Percentiles rank a stretch among this genome's conserved stretches.
These are phyloP conservation scores for Jatropha curcas DNA, from an alignment of 345 rosid species.

Conservation along the genomic window DNA sequence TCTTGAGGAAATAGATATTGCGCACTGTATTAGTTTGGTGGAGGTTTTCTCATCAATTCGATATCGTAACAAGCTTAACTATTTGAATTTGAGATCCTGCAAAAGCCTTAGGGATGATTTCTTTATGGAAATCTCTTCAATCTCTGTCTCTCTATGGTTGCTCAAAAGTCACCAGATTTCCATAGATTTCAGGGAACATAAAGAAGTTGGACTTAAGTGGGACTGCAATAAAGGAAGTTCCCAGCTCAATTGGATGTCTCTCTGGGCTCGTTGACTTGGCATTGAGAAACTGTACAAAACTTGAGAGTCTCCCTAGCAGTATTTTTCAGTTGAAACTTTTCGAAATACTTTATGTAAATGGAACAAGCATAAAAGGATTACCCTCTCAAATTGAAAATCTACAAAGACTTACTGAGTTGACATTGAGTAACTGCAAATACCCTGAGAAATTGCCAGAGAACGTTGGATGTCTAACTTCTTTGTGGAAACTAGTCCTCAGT, in stretches of 20 bases:
- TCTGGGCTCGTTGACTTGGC: not conserved
- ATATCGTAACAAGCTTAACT: conserved; percentile 11
- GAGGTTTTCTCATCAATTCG: conserved; percentile 1
- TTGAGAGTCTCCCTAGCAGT: not conserved
- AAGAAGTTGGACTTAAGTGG: not conserved
- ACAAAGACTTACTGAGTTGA: not conserved
- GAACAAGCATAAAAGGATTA: conserved; percentile 1
- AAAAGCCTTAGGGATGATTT: not conserved
- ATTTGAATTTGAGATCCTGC: not conserved
- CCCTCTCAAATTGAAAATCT: conserved; percentile 1
- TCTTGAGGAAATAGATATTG: conserved; percentile 3
- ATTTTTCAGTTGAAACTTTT: not conserved
- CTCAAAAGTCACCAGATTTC: not conserved
- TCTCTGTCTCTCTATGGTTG: not conserved
- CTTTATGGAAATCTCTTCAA: too few relatives aligned
- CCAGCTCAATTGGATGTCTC: not conserved
- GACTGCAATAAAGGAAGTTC: not conserved
- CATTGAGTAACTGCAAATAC: not conserved
- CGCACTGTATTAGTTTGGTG: not conserved
- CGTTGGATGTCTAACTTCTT: not conserved
- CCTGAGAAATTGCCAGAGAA: not conserved
- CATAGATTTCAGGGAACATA: conserved; percentile 5
- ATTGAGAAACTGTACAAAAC: not conserved
- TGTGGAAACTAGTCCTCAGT: not conserved
- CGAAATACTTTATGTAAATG: not conserved